Evolutionary conservation across 1,139 yeast genomes (phyloP).

Genomic region (Blastobotrys aristatus): DNA sequence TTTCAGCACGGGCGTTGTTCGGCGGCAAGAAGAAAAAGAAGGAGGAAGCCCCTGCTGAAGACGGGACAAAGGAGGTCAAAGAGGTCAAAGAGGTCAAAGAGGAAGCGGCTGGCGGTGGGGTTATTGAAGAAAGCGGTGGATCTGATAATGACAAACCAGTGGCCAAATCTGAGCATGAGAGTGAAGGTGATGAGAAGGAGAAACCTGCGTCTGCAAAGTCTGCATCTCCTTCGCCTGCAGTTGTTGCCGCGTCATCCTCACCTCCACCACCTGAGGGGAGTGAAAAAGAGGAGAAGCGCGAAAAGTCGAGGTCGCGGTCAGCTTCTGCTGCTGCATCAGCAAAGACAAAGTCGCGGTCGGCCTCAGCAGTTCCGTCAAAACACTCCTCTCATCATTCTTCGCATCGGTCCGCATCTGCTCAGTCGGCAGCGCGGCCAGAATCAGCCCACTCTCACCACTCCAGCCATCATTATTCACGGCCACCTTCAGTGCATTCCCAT

Average conservation of each 20-base stretch:
- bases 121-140: background rate
- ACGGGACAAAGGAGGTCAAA: background rate
- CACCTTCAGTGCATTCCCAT: background rate
- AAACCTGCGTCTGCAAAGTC: background rate
- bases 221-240: conserved; percentile 1
- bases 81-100: background rate
- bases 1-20: conserved; percentile 24
- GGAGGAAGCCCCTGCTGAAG: background rate
- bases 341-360: background rate
- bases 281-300: too few relatives aligned
- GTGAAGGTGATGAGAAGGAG: background rate
- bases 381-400: background rate
- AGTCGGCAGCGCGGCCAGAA: background rate
- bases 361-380: background rate
- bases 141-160: background rate
- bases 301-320: background rate
- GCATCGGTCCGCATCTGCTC: background rate
- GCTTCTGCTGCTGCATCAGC: background rate
- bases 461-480: background rate
- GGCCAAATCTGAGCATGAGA: background rate
- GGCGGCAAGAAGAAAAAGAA: conserved; percentile 15
- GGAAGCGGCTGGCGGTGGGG: background rate
- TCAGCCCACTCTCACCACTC: background rate
- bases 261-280: background rate
- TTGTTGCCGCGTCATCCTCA: background rate